Conservation (phyloP, 306 rosid species). For the Ceratonia siliqua region DNA sequence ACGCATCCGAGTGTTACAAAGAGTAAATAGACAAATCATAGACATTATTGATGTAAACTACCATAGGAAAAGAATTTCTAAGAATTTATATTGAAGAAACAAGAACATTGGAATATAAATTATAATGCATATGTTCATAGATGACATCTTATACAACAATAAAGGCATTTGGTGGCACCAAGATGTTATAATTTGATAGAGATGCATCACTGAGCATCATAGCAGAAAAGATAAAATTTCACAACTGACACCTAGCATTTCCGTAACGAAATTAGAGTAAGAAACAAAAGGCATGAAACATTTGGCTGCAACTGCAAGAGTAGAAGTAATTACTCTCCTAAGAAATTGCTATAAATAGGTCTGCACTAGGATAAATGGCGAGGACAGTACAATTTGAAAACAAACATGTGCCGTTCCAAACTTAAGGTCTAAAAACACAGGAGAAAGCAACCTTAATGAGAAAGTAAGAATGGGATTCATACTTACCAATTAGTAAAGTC, state of each 20-base stretch:
- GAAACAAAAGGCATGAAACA: not conserved
- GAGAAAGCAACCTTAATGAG: slow-evolving; percentile 7
- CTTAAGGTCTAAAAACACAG: not conserved
- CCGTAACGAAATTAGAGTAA: not conserved
- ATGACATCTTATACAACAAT: not conserved
- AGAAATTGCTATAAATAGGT: not conserved
- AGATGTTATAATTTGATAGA: no score
- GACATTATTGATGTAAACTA: no score
- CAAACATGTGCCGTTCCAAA: slow-evolving; percentile 13
- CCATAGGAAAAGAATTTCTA: not conserved
- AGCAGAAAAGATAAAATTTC: slow-evolving; percentile 6
- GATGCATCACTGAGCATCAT: not conserved
- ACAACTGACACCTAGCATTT: not conserved
- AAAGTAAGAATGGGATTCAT: slow-evolving; percentile 19
- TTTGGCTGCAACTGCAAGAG: not conserved
- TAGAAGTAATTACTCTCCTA: not conserved
- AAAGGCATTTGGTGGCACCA: no score
- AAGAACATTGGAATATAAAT: not conserved
- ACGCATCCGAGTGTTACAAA: slow-evolving; percentile 18
- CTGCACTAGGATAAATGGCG: no score
- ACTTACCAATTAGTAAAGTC: slow-evolving; percentile 71
- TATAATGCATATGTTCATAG: not conserved
- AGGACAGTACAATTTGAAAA: not conserved
- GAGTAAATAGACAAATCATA: slow-evolving; percentile 1
- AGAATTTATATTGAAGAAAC: not conserved